Base-by-base conservation (phyloP, 2,329 filamentous ascomycete genomes). In the Scleromitrula shiraiana region DNA sequence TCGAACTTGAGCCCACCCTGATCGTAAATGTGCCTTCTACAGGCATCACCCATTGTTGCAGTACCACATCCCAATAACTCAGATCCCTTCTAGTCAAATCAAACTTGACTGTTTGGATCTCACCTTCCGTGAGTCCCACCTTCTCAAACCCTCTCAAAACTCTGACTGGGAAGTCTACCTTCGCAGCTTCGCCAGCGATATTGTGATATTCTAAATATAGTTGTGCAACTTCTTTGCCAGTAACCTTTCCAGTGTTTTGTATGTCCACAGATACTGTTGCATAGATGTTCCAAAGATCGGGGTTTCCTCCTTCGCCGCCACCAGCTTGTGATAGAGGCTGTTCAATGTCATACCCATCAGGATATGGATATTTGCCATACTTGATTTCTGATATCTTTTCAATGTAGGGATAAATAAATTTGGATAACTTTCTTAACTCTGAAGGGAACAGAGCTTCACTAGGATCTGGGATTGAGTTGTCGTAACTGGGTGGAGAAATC, bases 61-160 rank as follows among this genome's bases (percentile, higher is more conserved):
- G 56, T 0, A 65, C 64, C 0, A 72, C 65, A 56, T 95, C 86
- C 90, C 90, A 96, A 70, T 86, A 91, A 64, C 83, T 88, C 47
- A 95, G 53, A 61, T 85, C 82, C 42, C 77, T 73, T 33, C 77
- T 69, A 29, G 70, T 74, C 26, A 86, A 60, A 12, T 68, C 65
- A 55, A 85, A 75, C 0, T 62, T 68, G 2, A 78, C 71, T 2
- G 64, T 72, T 29, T 68, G 64, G 2, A 64, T 70, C 46, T 72
- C 70, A 1, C 73, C 75, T 0, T 70, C 60, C 4, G 65, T 65
- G 15, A 85, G 60, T 14, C 61, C 61, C 5, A 80, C 67, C 65
- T 84, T 86, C 53, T 83, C 80, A 60, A 89, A 89, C 24, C 83
- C 83, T 12, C 85, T 76, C 17, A 89, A 70, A n/a, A 82, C 79